Evolutionary conservation across 2,329 filamentous ascomycete species (phyloP), one percentile per base, ranked within the genome.

Genomic region (Leptosphaerulina australis): DNA sequence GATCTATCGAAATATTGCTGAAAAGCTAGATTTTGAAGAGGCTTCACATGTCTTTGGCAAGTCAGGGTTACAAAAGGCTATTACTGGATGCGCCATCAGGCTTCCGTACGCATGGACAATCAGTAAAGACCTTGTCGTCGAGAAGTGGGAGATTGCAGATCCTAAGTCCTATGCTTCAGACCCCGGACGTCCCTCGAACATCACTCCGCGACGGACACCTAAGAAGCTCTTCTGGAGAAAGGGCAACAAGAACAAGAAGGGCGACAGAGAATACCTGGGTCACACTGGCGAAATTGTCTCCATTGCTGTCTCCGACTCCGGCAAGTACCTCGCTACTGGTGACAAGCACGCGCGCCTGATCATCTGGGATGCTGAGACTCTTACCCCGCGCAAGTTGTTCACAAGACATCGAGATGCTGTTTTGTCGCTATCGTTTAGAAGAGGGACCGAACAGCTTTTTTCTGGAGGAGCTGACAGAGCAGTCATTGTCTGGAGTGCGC

Each of bases 401-500:
- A 86, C 84, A n/a, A 91, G 96, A 53, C 94, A 99, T 75, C 85
- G 94, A 53, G 94, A 95, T 66, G 83, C 90, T 12, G 85, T 99
- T 40, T 93, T 89, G 5, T 87, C 88, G 0, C 78, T 99, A 14
- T 88, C 87, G 0, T 99, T 99, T 70, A 87, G 91, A 28, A 82
- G 90, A 55, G 90, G 88, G 39, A 92, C 82, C 26, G 96, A 97
- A 67, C 92, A 97, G 74, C 78, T 99, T 15, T 99, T 95, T 76
- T 95, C 91, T 3, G 88, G 88, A 50, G 94, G 90, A 44, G 89
- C 88, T 66, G 94, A 99, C 74, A 85, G 94, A 31, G 96, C 93
- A 2, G 88, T 99, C 69, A 97, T 97, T 74, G 88, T 95, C 24
- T 99, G 93, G 91, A 93, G 88, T 60, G 78, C 97, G 33, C 88